Conservation (phyloP, 2,329 filamentous ascomycete species). For the Ascochyta koolunga region DNA sequence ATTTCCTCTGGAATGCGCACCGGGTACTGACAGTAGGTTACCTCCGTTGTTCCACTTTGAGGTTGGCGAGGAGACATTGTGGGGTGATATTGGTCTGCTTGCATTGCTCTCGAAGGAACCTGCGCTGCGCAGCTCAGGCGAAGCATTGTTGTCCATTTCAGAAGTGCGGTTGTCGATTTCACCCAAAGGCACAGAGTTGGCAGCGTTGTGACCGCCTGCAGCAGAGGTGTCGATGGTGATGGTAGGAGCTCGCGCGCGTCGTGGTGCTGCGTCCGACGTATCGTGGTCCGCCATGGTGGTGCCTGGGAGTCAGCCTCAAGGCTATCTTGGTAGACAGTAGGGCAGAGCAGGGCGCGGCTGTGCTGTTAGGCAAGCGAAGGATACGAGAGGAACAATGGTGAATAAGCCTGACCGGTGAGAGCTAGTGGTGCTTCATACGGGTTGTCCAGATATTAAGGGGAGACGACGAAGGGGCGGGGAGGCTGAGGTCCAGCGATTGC, state of each 20-base stretch:
- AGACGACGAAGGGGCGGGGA: background rate
- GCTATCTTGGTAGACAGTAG: slow-evolving; percentile 13
- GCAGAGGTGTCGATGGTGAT: slow-evolving; percentile 61
- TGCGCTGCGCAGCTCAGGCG: slow-evolving; percentile 59
- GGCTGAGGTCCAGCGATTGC: slow-evolving; percentile 15
- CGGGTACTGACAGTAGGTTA: slow-evolving; percentile 68
- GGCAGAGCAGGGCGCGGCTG: slow-evolving; percentile 24
- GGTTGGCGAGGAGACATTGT: slow-evolving; percentile 70
- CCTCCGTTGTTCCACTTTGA: slow-evolving; percentile 60
- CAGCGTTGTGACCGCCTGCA: slow-evolving; percentile 47
- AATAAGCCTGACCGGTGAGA: slow-evolving; percentile 40
- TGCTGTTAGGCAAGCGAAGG: slow-evolving; percentile 29
- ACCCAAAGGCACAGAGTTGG: slow-evolving; percentile 43
- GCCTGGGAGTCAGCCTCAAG: slow-evolving; percentile 24
- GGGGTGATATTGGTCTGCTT: slow-evolving; percentile 69
- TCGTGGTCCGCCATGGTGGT: slow-evolving; percentile 40
- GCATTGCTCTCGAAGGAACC: slow-evolving; percentile 69
- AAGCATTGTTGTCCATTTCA: slow-evolving; percentile 22
- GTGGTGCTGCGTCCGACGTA: slow-evolving; percentile 32
- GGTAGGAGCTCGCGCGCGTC: slow-evolving; percentile 54
- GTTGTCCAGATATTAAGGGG: background rate
- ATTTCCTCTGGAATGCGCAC: slow-evolving; percentile 66
- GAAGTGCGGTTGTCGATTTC: slow-evolving; percentile 38
- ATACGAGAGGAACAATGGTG: slow-evolving; percentile 35
- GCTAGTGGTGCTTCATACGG: background rate